phyloP scores from a whole-genome alignment of 208 protist genomes.

The Angomonas deanei region DNA sequence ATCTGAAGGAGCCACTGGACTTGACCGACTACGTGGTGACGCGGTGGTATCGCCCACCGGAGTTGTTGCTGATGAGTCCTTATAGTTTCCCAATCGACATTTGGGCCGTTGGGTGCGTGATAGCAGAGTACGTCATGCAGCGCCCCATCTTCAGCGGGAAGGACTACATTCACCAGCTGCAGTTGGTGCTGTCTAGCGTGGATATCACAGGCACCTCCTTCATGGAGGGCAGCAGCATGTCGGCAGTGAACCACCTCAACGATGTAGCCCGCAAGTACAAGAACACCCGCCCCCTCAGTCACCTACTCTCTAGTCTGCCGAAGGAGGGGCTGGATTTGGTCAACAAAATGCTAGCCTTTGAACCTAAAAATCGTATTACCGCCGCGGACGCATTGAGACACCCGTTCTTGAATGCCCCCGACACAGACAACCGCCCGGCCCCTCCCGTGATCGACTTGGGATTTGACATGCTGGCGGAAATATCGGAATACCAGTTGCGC shows the following conservation, averaged over 20 bases:
- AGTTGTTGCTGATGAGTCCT: slow-evolving; percentile 96
- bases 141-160: slow-evolving; percentile 79
- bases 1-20: slow-evolving; percentile 64
- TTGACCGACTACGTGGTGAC: slow-evolving; percentile 97
- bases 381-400: slow-evolving; percentile 80
- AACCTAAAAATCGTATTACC: slow-evolving; percentile 87
- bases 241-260: slow-evolving; percentile 49
- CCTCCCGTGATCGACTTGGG: slow-evolving; percentile 54
- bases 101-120: slow-evolving; percentile 99
- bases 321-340: slow-evolving; percentile 84
- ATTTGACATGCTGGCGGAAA: slow-evolving; percentile 82
- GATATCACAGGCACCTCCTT: slow-evolving; percentile 63
- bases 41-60: slow-evolving; percentile 98
- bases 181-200: slow-evolving; percentile 80
- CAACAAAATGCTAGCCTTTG: slow-evolving; percentile 87
- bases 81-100: slow-evolving; percentile 94
- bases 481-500: slow-evolving; percentile 82
- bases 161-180: slow-evolving; percentile 88
- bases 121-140: slow-evolving; percentile 95
- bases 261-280: slow-evolving; percentile 73
- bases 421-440: slow-evolving; percentile 21
- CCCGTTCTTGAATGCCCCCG: slow-evolving; percentile 61
- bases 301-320: slow-evolving; percentile 43
- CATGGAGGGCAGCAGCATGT: slow-evolving; percentile 38
- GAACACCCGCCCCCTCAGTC: slow-evolving; percentile 40